Base-by-base conservation (phyloP, 257 asterid genomes). In the Jasminum sambac region DNA sequence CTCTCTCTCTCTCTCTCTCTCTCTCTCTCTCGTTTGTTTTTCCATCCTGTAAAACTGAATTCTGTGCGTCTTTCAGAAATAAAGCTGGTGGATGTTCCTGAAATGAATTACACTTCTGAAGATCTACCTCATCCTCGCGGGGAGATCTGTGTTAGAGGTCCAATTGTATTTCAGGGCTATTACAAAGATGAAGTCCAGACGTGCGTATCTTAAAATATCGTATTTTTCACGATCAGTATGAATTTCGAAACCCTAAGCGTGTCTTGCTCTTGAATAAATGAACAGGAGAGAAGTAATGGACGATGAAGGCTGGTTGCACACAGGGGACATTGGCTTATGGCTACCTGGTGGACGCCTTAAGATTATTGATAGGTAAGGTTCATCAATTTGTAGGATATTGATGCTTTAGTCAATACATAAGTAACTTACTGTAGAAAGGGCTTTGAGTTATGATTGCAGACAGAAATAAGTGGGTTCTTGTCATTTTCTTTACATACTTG, bases 241-340 rank as follows among this genome's bases (percentile, higher is more conserved):
- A 41, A 41, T 50, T 70, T 82, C 67, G 64, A 70, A 79, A 58
- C 67, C 46, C 74, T 30, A 65, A 52, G 30, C 60, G 63, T 41
- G 50, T 60, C 39, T 74, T 73, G 68, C 78, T 72, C 64, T 67
- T 72, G 60, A 60, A 12, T 59, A 30, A 17, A 58, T 74, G 64
- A 75, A 73, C 88, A 94, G 99, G 92, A 88, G 84, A 79, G 97
- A 94, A 87, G 97, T 89, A 50, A 61, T 81, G 11, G 99, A 94
- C 64, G 87, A 71, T 60, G 99, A 91, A 0, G 86, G 87, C 42
- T 94, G 99, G 99, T 80, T 94, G 81, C 96, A 94, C 76, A 89
- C 99, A 0, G 99, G 99, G 73, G 99, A 94, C 85, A 94, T 94
- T 72, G 99, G 99, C 66, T 78, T 89, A 72, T 94, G 99, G 99